Percentiles rank a stretch among this genome's conserved stretches.
Evolutionary conservation across 148 eudicot genomes (phyloP).

Genomic region (Chenopodium quinoa): DNA sequence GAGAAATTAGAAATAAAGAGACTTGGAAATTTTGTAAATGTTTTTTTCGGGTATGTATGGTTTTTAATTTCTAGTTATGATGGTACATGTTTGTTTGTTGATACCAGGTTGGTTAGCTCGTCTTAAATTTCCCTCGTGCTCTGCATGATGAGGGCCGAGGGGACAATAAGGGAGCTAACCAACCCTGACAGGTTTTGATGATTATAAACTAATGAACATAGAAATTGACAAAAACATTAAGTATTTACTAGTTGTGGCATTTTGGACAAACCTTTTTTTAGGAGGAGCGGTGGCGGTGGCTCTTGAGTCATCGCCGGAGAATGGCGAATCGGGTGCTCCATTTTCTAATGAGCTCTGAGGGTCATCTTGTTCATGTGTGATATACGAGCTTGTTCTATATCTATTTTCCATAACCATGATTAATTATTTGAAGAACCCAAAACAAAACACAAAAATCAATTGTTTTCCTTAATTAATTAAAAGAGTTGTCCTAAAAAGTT

Average conservation of each 20-base stretch:
- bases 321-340: constrained; percentile 54
- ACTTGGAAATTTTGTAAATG: too few relatives aligned
- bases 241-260: too few relatives aligned
- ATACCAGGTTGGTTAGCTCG: neutral
- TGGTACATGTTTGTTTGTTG: neutral
- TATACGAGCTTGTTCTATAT: constrained; percentile 23
- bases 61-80: neutral
- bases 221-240: neutral
- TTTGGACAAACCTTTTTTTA: constrained; percentile 53
- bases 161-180: neutral
- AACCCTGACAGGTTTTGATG: neutral
- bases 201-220: neutral
- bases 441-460: neutral
- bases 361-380: constrained; percentile 50
- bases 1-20: neutral
- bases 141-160: neutral
- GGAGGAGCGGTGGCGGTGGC: constrained; percentile 47
- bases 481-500: constrained; percentile 12
- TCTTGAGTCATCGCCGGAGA: constrained; percentile 44
- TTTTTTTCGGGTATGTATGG: too few relatives aligned
- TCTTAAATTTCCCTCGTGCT: neutral
- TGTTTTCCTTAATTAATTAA: neutral
- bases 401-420: constrained; percentile 32
- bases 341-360: constrained; percentile 65
- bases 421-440: neutral